These are phyloP conservation scores for Trametes cubensis DNA, from an alignment of 768 basidiomycete genomes.

Conservation along the genomic window DNA sequence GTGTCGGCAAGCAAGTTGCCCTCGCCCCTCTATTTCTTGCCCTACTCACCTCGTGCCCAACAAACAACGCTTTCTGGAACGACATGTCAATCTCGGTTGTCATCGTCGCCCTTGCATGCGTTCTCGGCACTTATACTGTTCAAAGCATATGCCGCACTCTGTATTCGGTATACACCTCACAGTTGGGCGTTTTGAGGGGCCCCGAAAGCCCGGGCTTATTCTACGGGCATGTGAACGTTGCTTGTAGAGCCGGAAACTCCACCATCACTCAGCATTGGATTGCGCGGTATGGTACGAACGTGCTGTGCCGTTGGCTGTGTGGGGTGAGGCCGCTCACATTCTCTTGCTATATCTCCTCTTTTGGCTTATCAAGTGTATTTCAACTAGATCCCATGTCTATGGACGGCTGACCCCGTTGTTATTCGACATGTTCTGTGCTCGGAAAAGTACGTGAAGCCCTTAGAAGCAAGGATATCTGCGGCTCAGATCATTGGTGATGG, in stretches of 20 bases:
- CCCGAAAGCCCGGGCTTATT: not conserved
- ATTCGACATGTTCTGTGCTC: constrained; percentile 13
- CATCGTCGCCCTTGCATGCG: not conserved
- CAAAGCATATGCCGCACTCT: not conserved
- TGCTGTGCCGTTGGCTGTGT: constrained; percentile 7
- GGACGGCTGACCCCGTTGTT: constrained; percentile 4
- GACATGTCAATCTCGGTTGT: no score
- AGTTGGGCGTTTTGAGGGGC: not conserved
- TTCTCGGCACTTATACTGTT: not conserved
- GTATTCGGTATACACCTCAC: not conserved
- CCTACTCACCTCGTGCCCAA: no score
- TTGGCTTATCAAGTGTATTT: no score
- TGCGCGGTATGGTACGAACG: not conserved
- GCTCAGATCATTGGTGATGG: constrained; percentile 10
- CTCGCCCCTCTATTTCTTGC: no score
- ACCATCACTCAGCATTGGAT: not conserved
- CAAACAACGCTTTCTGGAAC: no score
- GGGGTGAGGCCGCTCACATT: not conserved
- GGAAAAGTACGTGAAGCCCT: constrained; percentile 10
- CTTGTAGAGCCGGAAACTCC: constrained; percentile 1
- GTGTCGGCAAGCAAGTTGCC: no score
- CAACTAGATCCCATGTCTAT: constrained; percentile 5
- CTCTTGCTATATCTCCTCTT: no score
- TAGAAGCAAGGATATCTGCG: constrained; percentile 9
- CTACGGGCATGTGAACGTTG: constrained; percentile 9